Base-by-base conservation (phyloP, 352 stramenopile genomes). In the Detonula confervacea region DNA sequence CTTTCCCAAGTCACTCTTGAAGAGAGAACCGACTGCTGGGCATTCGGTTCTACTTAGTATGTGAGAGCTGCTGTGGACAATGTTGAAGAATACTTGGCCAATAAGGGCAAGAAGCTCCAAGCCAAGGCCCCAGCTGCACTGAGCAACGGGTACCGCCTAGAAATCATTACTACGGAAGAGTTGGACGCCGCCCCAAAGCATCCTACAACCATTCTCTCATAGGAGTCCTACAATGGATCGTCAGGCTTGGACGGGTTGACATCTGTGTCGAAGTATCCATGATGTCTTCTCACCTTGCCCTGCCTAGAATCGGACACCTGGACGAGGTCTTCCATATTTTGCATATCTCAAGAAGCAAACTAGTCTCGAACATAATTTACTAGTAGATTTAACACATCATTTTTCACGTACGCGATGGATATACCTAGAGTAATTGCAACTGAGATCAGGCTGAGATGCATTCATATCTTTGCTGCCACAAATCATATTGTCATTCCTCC, bases 311-410 rank as follows among this genome's bases (percentile, higher is more conserved):
- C 33, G 75, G 71, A 18, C 76, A 87, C 33, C 20, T 85, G 8
- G 20, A 83, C 20, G 30, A 52, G 64, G 46, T 82, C n/a, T 68
- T 73, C 20, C 60, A 76, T 49, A 81, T 87, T 87, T 84, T 74
- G 68, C 35, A 37, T 87, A 87, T 51, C 24, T 87, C 0, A 69
- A 80, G 55, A 69, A 59, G 11, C 64, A 87, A 24, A 30, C 56
- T 14, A 80, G n/a, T n/a, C n/a, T n/a, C n/a, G n/a, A n/a, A n/a
- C n/a, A n/a, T n/a, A n/a, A n/a, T n/a, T n/a, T n/a, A n/a, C n/a
- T n/a, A n/a, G n/a, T n/a, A n/a, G n/a, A n/a, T n/a, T n/a, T n/a
- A n/a, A n/a, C n/a, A n/a, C n/a, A n/a, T n/a, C n/a, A n/a, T n/a
- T n/a, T n/a, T n/a, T n/a, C n/a, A n/a, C n/a, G n/a, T n/a, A n/a